These are phyloP conservation scores for Xylaria sp. DNA, from an alignment of 2,329 filamentous ascomycete species.

Conservation along the genomic window DNA sequence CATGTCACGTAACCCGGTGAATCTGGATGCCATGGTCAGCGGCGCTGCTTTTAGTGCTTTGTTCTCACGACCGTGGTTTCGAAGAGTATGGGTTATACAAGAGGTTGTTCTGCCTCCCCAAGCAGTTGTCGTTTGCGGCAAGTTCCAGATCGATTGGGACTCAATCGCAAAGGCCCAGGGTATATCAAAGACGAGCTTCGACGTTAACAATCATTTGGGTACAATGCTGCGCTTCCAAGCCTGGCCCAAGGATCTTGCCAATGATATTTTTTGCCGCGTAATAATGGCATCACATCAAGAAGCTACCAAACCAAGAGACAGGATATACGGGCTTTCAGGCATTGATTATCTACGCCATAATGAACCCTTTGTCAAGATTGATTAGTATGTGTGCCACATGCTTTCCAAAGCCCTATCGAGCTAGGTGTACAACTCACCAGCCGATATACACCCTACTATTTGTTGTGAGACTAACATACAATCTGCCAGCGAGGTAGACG, in stretches of 20 bases:
- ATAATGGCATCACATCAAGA: conserved; percentile 32
- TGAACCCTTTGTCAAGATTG: conserved; percentile 23
- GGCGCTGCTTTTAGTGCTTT: conserved; percentile 29
- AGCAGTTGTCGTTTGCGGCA: conserved; percentile 30
- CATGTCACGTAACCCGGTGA: conserved; percentile 1
- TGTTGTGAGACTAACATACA: conserved; percentile 5
- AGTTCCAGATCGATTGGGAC: conserved; percentile 30
- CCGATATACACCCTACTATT: conserved; percentile 9
- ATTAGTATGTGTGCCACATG: conserved; percentile 27
- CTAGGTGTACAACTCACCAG: neutral
- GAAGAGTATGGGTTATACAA: conserved; percentile 34
- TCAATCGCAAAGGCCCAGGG: conserved; percentile 21
- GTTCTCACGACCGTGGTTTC: conserved; percentile 35
- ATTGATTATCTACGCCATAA: conserved; percentile 10
- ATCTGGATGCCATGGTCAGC: neutral
- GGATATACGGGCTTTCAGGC: conserved; percentile 36
- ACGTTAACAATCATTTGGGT: conserved; percentile 26
- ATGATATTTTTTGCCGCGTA: conserved; percentile 27
- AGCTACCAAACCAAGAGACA: conserved; percentile 32
- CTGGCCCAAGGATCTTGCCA: conserved; percentile 23
- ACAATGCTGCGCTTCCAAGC: conserved; percentile 23
- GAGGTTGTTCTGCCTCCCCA: conserved; percentile 28
- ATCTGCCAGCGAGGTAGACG: conserved; percentile 10
- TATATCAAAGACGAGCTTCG: conserved; percentile 22
- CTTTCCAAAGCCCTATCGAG: neutral